phyloP scores from a whole-genome alignment of 2,329 filamentous ascomycete genomes.

The Calonectria leucothoes region DNA sequence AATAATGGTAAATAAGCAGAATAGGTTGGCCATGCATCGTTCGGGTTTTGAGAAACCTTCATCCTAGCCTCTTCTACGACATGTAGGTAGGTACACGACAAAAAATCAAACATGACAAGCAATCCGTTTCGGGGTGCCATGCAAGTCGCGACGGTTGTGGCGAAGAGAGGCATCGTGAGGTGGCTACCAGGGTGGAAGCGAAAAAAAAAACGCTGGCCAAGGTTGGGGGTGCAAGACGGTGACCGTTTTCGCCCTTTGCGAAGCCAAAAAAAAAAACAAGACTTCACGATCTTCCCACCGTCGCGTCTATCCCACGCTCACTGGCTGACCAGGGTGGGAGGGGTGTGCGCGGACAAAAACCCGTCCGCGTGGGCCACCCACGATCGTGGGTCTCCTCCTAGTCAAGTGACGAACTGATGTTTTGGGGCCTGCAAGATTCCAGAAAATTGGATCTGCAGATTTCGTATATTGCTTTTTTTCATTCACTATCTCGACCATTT shows the following conservation, averaged over 20 bases:
- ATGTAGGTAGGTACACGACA: background rate
- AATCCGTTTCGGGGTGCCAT: background rate
- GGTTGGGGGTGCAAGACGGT: constrained; percentile 2
- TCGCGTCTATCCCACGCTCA: constrained; percentile 24
- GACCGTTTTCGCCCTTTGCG: constrained; percentile 15
- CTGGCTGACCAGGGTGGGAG: constrained; percentile 2
- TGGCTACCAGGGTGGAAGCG: background rate
- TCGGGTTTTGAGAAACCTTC: background rate
- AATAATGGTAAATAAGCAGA: background rate
- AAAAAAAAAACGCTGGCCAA: constrained; percentile 1
- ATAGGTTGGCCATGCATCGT: background rate
- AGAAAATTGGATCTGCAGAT: background rate
- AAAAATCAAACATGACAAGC: too few species aligned
- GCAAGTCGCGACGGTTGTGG: background rate
- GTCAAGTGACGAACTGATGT: constrained; percentile 12
- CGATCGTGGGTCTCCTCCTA: constrained; percentile 18
- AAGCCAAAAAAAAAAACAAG: constrained; percentile 3
- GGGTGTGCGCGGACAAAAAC: constrained; percentile 18
- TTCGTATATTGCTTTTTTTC: background rate
- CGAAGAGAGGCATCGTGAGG: background rate
- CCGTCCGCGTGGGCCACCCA: constrained; percentile 5
- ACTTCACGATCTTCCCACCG: constrained; percentile 31
- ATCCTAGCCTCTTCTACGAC: background rate
- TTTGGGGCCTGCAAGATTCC: background rate
- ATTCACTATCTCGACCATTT: background rate